Conservation (phyloP, 441 rosid species). For the Pelargonium hybrid region DNA sequence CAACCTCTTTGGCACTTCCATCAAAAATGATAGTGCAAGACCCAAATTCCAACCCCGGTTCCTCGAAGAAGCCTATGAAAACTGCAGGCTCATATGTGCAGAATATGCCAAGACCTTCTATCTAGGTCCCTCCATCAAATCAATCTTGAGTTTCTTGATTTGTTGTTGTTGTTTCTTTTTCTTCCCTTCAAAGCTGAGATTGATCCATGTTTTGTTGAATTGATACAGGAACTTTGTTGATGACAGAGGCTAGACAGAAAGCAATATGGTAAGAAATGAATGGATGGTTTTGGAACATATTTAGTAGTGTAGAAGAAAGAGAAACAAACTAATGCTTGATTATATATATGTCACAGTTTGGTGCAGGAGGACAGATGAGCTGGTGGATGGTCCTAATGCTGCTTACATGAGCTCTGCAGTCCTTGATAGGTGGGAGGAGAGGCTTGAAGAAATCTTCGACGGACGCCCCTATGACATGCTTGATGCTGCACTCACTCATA, state of each 20-base stretch:
- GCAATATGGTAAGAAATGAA: slow-evolving; percentile 49
- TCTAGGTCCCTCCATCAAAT: slow-evolving; percentile 23
- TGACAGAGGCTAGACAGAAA: slow-evolving; percentile 50
- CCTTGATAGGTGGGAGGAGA: slow-evolving; percentile 51
- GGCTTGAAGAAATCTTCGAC: slow-evolving; percentile 41
- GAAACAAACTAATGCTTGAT: background rate
- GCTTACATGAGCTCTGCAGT: slow-evolving; percentile 29
- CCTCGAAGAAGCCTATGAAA: slow-evolving; percentile 40
- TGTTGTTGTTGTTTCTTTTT: background rate
- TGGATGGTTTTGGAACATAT: background rate
- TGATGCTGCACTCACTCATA: slow-evolving; percentile 50
- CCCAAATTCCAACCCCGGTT: slow-evolving; percentile 31
- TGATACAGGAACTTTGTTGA: slow-evolving; percentile 45
- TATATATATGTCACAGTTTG: slow-evolving; percentile 44
- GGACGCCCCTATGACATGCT: slow-evolving; percentile 52
- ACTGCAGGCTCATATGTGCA: slow-evolving; percentile 37
- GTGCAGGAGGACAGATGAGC: slow-evolving; percentile 66
- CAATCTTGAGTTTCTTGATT: background rate
- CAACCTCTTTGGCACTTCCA: background rate
- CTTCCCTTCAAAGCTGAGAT: background rate
- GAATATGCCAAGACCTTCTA: slow-evolving; percentile 59
- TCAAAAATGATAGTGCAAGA: slow-evolving; percentile 19
- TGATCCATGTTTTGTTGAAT: background rate
- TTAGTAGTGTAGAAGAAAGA: too few species aligned
- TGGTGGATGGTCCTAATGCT: slow-evolving; percentile 52